Percentiles rank a stretch among this genome's conserved stretches.
phyloP scores from a whole-genome alignment of 148 eudicot genomes.

The Tetragonia tetragonoides region DNA sequence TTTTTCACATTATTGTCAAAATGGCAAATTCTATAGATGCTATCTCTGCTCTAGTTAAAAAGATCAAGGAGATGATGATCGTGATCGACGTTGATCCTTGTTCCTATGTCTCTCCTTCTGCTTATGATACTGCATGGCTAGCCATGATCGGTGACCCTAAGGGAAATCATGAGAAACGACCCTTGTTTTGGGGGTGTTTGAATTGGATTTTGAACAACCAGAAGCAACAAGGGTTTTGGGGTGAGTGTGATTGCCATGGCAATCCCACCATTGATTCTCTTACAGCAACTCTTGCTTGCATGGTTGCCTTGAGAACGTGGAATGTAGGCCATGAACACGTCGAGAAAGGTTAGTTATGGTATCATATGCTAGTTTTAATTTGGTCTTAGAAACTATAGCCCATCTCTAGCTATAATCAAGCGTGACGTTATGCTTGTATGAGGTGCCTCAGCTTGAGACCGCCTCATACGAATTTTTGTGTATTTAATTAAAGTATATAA shows the following conservation, averaged over 20 bases:
- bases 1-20: neutral
- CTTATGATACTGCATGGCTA: constrained; percentile 26
- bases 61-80: neutral
- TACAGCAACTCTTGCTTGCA: constrained; percentile 17
- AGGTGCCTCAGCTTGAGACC: too few relatives aligned
- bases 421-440: too few relatives aligned
- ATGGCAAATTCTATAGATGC: neutral
- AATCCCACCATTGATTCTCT: constrained; percentile 24
- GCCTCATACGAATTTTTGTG: too few relatives aligned
- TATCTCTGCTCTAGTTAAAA: neutral
- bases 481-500: too few relatives aligned
- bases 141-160: constrained; percentile 13
- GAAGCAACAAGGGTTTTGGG: constrained; percentile 19
- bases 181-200: constrained; percentile 17
- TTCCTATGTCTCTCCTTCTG: constrained; percentile 5
- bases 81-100: neutral
- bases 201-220: constrained; percentile 21
- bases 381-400: too few relatives aligned
- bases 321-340: constrained; percentile 17
- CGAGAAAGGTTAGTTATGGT: neutral
- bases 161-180: neutral
- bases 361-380: too few relatives aligned
- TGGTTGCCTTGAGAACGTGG: constrained; percentile 18
- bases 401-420: too few relatives aligned
- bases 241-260: constrained; percentile 11